Percentiles rank a stretch among this genome's conserved stretches.
Evolutionary conservation across 2,329 filamentous ascomycete species (phyloP).

Genomic region (Cladophialophora psammophila): DNA sequence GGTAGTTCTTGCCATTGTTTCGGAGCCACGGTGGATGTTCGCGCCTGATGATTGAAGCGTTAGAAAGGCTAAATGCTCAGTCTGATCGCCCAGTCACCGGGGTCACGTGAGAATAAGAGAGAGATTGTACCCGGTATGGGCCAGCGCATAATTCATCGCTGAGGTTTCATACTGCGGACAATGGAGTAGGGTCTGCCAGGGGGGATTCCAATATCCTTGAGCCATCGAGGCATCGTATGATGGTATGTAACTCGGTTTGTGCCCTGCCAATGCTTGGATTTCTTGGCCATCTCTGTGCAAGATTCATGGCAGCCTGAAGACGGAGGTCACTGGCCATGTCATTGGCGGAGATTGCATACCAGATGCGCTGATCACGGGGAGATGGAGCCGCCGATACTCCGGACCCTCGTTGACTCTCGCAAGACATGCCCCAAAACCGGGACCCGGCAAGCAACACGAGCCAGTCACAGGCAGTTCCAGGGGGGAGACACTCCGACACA

Average conservation of each 20-base stretch:
- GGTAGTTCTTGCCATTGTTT: constrained; percentile 17
- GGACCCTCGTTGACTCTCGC: neutral
- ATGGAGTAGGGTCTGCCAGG: neutral
- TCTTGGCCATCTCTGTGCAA: constrained; percentile 2
- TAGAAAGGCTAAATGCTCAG: neutral
- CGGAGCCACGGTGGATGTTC: constrained; percentile 19
- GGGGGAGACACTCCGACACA: constrained; percentile 20
- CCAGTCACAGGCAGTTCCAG: constrained; percentile 1
- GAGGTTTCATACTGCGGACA: neutral
- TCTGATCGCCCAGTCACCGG: neutral
- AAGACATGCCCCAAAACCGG: neutral
- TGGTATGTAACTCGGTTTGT: too few relatives aligned
- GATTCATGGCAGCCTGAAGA: constrained; percentile 17
- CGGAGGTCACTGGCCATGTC: neutral
- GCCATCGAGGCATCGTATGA: neutral
- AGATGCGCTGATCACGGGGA: constrained; percentile 20
- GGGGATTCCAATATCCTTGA: neutral
- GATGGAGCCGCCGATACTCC: constrained; percentile 17
- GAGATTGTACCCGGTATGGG: neutral
- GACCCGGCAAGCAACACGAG: neutral
- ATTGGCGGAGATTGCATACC: constrained; percentile 11
- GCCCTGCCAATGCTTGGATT: neutral
- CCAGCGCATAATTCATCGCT: neutral
- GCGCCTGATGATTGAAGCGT: constrained; percentile 7
- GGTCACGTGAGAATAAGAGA: neutral